These are phyloP conservation scores for Lasiosphaeria miniovina DNA, from an alignment of 495 filamentous ascomycete species.

Conservation along the genomic window DNA sequence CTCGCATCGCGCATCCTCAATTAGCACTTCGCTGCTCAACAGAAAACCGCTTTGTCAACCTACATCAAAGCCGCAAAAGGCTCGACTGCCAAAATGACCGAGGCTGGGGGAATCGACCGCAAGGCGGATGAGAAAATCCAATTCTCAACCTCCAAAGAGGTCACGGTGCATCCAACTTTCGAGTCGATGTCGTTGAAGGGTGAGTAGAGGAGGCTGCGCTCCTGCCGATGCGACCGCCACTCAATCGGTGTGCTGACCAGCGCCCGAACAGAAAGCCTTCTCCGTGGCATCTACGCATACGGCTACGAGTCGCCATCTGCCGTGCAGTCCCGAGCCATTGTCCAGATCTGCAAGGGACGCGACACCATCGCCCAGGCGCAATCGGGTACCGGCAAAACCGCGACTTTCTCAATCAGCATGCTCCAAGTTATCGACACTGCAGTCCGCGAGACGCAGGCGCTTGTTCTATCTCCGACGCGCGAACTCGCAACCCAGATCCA, in stretches of 20 bases:
- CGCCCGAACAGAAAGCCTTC: constrained; percentile 66
- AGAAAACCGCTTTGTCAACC: constrained; percentile 6
- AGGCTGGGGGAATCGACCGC: constrained; percentile 72
- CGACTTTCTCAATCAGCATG: constrained; percentile 97
- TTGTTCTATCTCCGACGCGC: constrained; percentile 95
- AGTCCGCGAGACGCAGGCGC: constrained; percentile 90
- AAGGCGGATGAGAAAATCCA: constrained; percentile 95
- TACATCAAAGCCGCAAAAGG: constrained; percentile 9
- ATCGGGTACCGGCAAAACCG: constrained; percentile 98
- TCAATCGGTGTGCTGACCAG: constrained; percentile 1
- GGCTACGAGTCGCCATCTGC: constrained; percentile 97
- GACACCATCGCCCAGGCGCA: constrained; percentile 99
- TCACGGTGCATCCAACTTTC: constrained; percentile 70
- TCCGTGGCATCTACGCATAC: constrained; percentile 97
- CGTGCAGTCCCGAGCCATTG: constrained; percentile 94
- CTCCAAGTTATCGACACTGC: constrained; percentile 95
- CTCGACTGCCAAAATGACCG: constrained; percentile 66
- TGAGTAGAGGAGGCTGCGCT: constrained; percentile 14
- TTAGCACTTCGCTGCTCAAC: constrained; percentile 1
- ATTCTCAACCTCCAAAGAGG: constrained; percentile 96
- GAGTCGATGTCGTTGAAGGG: constrained; percentile 67
- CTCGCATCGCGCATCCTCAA: background rate
- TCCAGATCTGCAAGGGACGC: constrained; percentile 97
- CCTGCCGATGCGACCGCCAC: constrained; percentile 4
- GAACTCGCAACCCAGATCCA: constrained; percentile 98